A percentile compares a stretch with the other conserved stretches of the same genome.
Evolutionary conservation across 83 land plant genomes (phyloP).

Genomic region (Picea abies): DNA sequence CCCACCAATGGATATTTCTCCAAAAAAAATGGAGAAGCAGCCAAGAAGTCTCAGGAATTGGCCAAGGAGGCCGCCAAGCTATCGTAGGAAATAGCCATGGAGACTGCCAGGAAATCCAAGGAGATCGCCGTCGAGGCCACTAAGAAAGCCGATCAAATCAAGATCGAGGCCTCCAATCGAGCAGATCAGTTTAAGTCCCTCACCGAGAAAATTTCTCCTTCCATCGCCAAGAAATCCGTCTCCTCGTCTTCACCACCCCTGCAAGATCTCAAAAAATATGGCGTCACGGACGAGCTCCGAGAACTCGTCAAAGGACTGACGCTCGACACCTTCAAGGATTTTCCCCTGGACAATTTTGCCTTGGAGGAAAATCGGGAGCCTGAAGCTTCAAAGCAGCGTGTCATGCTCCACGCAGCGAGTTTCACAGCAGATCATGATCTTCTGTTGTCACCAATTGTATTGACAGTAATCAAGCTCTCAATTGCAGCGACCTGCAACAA

Average conservation of each 20-base stretch:
- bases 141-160: constrained; percentile 71
- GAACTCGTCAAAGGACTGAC: constrained; percentile 84
- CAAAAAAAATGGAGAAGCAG: constrained; percentile 34
- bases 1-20: no score
- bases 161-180: constrained; percentile 52
- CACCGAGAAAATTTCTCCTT: constrained; percentile 22
- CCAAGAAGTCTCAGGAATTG: constrained; percentile 57
- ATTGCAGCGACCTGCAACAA: no score
- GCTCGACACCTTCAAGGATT: constrained; percentile 69
- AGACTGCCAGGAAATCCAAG: constrained; percentile 68
- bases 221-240: constrained; percentile 14
- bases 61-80: constrained; percentile 58
- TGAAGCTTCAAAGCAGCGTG: constrained; percentile 21
- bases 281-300: constrained; percentile 73
- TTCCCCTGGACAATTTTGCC: no score
- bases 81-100: constrained; percentile 68
- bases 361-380: constrained; percentile 50
- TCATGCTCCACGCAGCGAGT: no score
- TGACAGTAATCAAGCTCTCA: no score
- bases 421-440: no score
- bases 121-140: constrained; percentile 74
- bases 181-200: constrained; percentile 70
- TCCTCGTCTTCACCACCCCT: constrained; percentile 15
- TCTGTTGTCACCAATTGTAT: no score
- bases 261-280: constrained; percentile 60